These are phyloP conservation scores for Candida ponderosae DNA, from an alignment of 805 yeast genomes.

Conservation along the genomic window DNA sequence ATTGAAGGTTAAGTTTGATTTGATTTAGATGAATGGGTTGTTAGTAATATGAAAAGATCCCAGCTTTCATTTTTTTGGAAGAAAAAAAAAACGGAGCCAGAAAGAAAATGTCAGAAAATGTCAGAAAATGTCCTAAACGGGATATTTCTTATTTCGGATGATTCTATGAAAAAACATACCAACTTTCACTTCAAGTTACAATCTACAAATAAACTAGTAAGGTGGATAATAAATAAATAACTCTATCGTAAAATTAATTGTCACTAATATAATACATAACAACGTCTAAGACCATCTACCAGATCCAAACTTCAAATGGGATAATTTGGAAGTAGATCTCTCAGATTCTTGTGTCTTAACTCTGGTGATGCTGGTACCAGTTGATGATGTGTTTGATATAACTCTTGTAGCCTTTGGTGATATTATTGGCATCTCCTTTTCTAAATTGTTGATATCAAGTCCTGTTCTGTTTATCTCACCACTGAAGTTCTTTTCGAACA, in stretches of 20 bases:
- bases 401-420: slow-evolving; percentile 2
- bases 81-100: too few species aligned
- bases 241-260: too few species aligned
- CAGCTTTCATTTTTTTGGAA: too few species aligned
- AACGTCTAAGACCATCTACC: not conserved
- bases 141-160: too few species aligned
- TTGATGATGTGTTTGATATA: slow-evolving; percentile 2
- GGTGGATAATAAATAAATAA: too few species aligned
- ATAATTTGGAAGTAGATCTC: slow-evolving; percentile 11
- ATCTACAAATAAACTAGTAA: too few species aligned
- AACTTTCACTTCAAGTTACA: too few species aligned
- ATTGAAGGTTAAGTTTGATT: slow-evolving; percentile 26
- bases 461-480: slow-evolving; percentile 44
- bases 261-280: not conserved
- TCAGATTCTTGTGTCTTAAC: slow-evolving; percentile 22
- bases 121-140: too few species aligned
- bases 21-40: not conserved
- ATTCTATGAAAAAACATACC: too few species aligned
- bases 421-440: slow-evolving; percentile 10
- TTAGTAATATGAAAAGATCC: not conserved
- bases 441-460: slow-evolving; percentile 19
- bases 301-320: slow-evolving; percentile 3
- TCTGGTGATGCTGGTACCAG: slow-evolving; percentile 10
- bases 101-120: too few species aligned
- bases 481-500: slow-evolving; percentile 61